These are phyloP conservation scores for Gracilaria gracilis DNA, from an alignment of 23 red algal species.

Conservation along the genomic window DNA sequence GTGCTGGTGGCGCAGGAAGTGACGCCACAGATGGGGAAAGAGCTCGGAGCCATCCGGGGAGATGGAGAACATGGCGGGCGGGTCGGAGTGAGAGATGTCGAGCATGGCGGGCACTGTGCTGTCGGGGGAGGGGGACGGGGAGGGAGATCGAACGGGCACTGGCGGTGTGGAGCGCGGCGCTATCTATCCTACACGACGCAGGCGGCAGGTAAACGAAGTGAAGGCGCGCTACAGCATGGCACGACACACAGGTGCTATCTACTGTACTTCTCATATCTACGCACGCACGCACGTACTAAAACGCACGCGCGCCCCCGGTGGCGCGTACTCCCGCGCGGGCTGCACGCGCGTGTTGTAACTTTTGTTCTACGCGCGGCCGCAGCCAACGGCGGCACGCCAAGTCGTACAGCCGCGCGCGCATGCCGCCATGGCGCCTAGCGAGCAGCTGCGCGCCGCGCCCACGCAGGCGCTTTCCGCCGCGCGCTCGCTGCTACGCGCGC, in stretches of 20 bases:
- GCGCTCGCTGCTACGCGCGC: background rate
- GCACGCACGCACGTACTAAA: too few relatives aligned
- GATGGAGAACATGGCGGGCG: background rate
- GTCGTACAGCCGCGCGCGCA: background rate
- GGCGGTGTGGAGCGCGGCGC: background rate
- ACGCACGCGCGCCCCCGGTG: too few relatives aligned
- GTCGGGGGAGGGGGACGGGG: background rate
- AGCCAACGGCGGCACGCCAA: background rate
- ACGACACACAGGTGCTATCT: too few relatives aligned
- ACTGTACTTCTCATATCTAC: too few relatives aligned
- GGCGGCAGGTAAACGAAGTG: too few relatives aligned
- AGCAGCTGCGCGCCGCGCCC: background rate
- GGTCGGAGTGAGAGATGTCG: background rate
- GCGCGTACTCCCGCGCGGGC: background rate
- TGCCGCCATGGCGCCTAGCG: background rate
- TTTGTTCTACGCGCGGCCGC: background rate
- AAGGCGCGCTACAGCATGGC: too few relatives aligned
- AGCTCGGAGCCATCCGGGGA: constrained; percentile 56
- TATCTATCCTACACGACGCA: too few relatives aligned
- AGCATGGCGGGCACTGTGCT: background rate
- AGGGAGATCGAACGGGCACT: background rate
- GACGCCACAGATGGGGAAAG: constrained; percentile 64
- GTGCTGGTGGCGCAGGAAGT: constrained; percentile 61
- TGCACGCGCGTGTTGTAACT: background rate
- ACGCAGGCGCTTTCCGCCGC: background rate